Conservation (phyloP, 352 stramenopile genomes). For the Globisporangium middletonii region DNA sequence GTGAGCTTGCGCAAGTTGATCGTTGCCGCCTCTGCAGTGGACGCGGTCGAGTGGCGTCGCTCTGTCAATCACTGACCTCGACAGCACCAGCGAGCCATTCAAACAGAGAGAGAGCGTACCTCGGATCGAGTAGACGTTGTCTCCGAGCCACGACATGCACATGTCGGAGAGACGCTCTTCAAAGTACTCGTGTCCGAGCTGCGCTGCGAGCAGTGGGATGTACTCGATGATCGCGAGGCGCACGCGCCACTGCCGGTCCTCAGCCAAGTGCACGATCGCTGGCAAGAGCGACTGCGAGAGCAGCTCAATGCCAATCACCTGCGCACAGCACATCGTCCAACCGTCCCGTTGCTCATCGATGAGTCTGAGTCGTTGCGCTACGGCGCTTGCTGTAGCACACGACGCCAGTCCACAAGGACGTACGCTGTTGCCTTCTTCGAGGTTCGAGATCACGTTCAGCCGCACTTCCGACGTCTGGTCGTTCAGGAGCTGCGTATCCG, state of each 20-base stretch:
- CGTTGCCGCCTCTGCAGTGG: slow-evolving; percentile 83
- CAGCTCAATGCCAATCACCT: slow-evolving; percentile 96
- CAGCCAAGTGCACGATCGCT: slow-evolving; percentile 95
- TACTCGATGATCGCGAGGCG: slow-evolving; percentile 98
- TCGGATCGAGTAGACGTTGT: slow-evolving; percentile 97
- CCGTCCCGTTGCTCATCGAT: not conserved
- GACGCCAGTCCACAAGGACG: not conserved
- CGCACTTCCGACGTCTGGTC: slow-evolving; percentile 97
- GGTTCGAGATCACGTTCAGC: slow-evolving; percentile 98
- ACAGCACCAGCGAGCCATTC: too few species aligned
- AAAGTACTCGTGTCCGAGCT: slow-evolving; percentile 96
- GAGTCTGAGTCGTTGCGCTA: not conserved
- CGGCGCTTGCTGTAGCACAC: not conserved
- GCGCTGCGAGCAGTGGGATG: slow-evolving; percentile 94
- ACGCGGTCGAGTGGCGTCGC: too few species aligned
- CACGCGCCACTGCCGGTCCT: slow-evolving; percentile 99
- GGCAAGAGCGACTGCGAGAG: slow-evolving; percentile 95
- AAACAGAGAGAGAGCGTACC: slow-evolving; percentile 14
- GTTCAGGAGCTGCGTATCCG: slow-evolving; percentile 78
- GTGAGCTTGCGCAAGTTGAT: slow-evolving; percentile 94
- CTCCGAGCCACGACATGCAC: slow-evolving; percentile 96
- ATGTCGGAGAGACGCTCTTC: slow-evolving; percentile 92
- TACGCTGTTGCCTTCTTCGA: slow-evolving; percentile 94
- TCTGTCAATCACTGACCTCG: too few species aligned
- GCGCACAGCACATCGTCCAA: slow-evolving; percentile 1